Evolutionary conservation across 768 basidiomycete species (phyloP).

Genomic region (Symmetrospora coprosmae): DNA sequence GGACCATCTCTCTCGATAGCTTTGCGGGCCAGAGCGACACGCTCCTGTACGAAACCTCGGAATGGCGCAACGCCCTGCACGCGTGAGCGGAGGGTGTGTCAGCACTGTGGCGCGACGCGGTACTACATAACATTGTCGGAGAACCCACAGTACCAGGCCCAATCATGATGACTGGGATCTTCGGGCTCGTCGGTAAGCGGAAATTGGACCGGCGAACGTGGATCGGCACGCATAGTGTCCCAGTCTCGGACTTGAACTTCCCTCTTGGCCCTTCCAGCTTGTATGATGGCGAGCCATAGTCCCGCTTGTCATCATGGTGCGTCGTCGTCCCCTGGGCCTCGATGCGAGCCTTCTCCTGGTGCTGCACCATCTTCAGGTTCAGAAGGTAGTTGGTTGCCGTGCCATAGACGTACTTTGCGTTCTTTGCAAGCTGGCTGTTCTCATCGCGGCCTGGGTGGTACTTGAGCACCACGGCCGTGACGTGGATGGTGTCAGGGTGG

Average conservation of each 20-base stretch:
- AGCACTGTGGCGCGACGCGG: neutral
- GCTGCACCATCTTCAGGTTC: slow-evolving; percentile 68
- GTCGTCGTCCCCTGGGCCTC: slow-evolving; percentile 39
- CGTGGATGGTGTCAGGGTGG: slow-evolving; percentile 73
- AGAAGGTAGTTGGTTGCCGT: slow-evolving; percentile 89
- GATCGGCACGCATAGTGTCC: slow-evolving; percentile 46
- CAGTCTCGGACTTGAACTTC: slow-evolving; percentile 54
- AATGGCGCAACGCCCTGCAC: slow-evolving; percentile 91
- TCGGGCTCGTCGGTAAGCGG: slow-evolving; percentile 90
- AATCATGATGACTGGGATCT: slow-evolving; percentile 97
- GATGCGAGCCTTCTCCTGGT: slow-evolving; percentile 43
- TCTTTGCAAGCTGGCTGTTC: slow-evolving; percentile 9
- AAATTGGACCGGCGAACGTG: slow-evolving; percentile 95
- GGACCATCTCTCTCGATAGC: slow-evolving; percentile 89
- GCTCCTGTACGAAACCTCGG: slow-evolving; percentile 97
- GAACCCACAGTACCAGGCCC: slow-evolving; percentile 85
- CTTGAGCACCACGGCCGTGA: slow-evolving; percentile 88
- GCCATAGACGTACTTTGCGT: slow-evolving; percentile 62
- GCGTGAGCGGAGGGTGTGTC: slow-evolving; percentile 13
- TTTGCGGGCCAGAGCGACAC: slow-evolving; percentile 85
- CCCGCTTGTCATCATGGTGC: slow-evolving; percentile 44
- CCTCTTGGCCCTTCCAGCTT: slow-evolving; percentile 80
- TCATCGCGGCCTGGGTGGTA: slow-evolving; percentile 50
- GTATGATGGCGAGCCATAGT: slow-evolving; percentile 51
- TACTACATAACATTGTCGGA: neutral